Conservation (phyloP, 192 early-diverging fungal species). For the Backusella tarrabulga region DNA sequence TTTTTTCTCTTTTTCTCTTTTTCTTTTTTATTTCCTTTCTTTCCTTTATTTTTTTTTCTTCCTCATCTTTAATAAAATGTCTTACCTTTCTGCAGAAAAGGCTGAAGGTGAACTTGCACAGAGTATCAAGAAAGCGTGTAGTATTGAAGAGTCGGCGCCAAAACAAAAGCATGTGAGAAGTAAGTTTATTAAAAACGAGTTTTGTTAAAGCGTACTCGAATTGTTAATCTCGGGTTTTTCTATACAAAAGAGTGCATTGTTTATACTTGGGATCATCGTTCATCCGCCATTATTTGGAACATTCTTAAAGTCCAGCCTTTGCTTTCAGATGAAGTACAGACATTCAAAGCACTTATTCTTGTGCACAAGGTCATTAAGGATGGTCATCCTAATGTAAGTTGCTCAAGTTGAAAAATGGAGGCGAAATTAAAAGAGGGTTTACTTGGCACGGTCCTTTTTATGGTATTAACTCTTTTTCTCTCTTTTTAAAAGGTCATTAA, state of each 20-base stretch:
- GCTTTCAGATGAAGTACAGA: conserved; percentile 90
- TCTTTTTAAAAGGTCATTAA: conserved; percentile 60
- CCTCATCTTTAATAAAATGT: conserved; percentile 11
- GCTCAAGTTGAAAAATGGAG: too few species aligned
- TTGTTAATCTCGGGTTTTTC: neutral
- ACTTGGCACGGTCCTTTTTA: too few species aligned
- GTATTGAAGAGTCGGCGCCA: conserved; percentile 86
- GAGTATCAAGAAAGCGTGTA: conserved; percentile 91
- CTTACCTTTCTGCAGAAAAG: conserved; percentile 53
- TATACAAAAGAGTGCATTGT: conserved; percentile 67
- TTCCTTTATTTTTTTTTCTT: neutral
- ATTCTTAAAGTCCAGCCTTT: conserved; percentile 86
- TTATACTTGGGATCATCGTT: conserved; percentile 93
- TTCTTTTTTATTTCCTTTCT: neutral
- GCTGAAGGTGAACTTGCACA: conserved; percentile 83
- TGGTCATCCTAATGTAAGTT: conserved; percentile 78
- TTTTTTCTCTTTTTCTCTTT: neutral
- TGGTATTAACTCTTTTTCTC: too few species aligned
- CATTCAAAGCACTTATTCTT: conserved; percentile 92
- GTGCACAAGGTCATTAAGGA: conserved; percentile 94
- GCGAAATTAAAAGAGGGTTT: too few species aligned
- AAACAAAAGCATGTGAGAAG: conserved; percentile 96
- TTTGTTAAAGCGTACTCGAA: neutral
- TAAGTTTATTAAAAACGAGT: conserved; percentile 27
- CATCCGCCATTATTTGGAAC: conserved; percentile 82